Evolutionary conservation across 306 rosid genomes (phyloP).

Genomic region (Acmispon strigosus): DNA sequence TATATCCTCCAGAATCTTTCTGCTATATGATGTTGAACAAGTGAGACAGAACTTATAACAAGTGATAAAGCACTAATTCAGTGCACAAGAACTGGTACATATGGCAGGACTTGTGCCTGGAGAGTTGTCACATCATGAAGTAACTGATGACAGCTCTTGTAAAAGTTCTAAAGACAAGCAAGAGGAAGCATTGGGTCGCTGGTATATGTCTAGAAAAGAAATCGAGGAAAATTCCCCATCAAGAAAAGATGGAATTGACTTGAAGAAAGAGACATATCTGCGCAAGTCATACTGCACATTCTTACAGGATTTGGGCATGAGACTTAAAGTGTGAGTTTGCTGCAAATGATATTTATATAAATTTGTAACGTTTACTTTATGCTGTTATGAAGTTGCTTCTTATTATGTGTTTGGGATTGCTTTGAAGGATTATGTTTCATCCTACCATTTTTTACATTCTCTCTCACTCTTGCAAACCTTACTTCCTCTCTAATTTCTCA

Average conservation of each 20-base stretch:
- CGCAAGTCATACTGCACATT: slow-evolving; percentile 92
- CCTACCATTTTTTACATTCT: background rate
- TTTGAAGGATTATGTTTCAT: slow-evolving; percentile 1
- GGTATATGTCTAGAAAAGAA: slow-evolving; percentile 81
- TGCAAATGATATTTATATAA: background rate
- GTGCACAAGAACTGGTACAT: slow-evolving; percentile 8
- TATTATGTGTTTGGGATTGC: slow-evolving; percentile 1
- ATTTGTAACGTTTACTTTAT: background rate
- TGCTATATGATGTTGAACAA: slow-evolving; percentile 24
- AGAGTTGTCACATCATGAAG: slow-evolving; percentile 26
- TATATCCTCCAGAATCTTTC: slow-evolving; percentile 26
- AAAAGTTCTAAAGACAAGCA: slow-evolving; percentile 27
- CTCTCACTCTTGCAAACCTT: background rate
- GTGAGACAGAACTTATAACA: slow-evolving; percentile 13
- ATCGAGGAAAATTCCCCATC: slow-evolving; percentile 91
- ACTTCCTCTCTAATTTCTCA: background rate
- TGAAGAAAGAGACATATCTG: slow-evolving; percentile 86
- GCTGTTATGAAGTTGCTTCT: background rate
- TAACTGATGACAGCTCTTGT: slow-evolving; percentile 24
- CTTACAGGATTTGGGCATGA: slow-evolving; percentile 93
- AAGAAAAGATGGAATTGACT: slow-evolving; percentile 74
- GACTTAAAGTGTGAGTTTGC: slow-evolving; percentile 88
- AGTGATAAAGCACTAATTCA: slow-evolving; percentile 8
- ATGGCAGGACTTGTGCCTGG: slow-evolving; percentile 40
- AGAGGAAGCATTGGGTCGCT: slow-evolving; percentile 35